Base-by-base conservation (phyloP, 306 rosid species). In the Vicia sativa region DNA sequence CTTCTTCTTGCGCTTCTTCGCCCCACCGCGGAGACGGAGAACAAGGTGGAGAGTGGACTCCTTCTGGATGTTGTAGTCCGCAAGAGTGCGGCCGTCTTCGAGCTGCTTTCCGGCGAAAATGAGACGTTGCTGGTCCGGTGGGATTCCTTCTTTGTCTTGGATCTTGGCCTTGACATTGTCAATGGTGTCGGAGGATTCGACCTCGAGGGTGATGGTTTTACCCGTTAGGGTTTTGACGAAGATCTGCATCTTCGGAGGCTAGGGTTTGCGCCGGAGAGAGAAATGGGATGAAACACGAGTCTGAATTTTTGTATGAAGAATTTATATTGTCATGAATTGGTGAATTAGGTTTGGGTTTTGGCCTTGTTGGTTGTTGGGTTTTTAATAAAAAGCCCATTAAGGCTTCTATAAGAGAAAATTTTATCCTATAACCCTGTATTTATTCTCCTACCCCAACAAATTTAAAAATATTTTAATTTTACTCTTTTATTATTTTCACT, bases 221-320 rank as follows among this genome's bases (percentile, higher is more conserved):
- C 96, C 96, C 75, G 97, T 91, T 26, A 91, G 87, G 93, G 97
- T 91, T 77, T 91, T 91, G 76, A 91, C 97, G 83, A 91, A 91
- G 82, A 91, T 91, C 90, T 91, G 97, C 95, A 89, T 91, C 43
- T 42, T 53, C 5, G 76, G 72, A 0, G n/a, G 50, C 39, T 61
- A 62, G 68, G 68, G 68, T 62, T 62, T 60, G 48, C 48, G 66
- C 66, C 66, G 66, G 16, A 5, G 56, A 11, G 7, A 3, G 8
- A 16, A 60, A 26, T 56, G 6, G 44, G 14, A 16, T 3, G 34
- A 3, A 38, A 60, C 3, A 5, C 1, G 26, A n/a, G 0, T 5
- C 1, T 1, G 29, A 0, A 0, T 2, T 11, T 37, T 60, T 11
- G 16, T 10, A 8, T 10, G 43, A 55, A 10, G 31, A 18, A 9